A percentile compares a stretch with the other conserved stretches of the same genome.
These are phyloP conservation scores for Colletotrichum sp. DNA, from an alignment of 2,329 filamentous ascomycete genomes.

Conservation along the genomic window DNA sequence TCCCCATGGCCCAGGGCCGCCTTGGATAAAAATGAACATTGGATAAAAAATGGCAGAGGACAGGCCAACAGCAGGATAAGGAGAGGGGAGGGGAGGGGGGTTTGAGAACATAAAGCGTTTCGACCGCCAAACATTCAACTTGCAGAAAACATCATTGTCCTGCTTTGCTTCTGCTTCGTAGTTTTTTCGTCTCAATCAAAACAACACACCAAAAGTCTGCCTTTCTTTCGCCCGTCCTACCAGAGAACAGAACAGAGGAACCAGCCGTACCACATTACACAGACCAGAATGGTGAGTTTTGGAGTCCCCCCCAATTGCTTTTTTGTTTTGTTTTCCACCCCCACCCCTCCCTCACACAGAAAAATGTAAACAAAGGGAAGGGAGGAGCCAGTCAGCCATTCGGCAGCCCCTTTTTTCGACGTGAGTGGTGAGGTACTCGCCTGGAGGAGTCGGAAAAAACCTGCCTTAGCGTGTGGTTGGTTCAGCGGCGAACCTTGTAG, in stretches of 20 bases:
- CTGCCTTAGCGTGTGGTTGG: constrained; percentile 12
- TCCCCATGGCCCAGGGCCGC: constrained; percentile 6
- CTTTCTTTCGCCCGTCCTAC: background rate
- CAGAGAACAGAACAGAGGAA: background rate
- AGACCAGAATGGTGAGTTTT: constrained; percentile 40
- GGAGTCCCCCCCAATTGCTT: background rate
- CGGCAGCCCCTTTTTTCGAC: constrained; percentile 1
- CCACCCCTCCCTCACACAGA: background rate
- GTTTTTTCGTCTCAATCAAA: background rate
- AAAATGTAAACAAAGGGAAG: constrained; percentile 21
- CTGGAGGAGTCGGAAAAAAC: background rate
- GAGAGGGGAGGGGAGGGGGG: background rate
- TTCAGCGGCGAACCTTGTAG: constrained; percentile 20
- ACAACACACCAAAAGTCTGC: background rate
- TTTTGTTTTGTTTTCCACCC: constrained; percentile 2
- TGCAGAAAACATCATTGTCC: constrained; percentile 11
- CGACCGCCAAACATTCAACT: constrained; percentile 7
- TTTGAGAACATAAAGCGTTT: constrained; percentile 17
- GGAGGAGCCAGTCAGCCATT: background rate
- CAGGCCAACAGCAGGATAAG: background rate
- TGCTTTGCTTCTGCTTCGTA: background rate
- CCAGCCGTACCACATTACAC: constrained; percentile 2
- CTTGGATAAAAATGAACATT: constrained; percentile 6
- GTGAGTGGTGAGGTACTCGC: background rate
- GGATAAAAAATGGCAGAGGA: background rate